phyloP scores from a whole-genome alignment of 169 alveolate genomes.

The Cryptosporidium andersoni region DNA sequence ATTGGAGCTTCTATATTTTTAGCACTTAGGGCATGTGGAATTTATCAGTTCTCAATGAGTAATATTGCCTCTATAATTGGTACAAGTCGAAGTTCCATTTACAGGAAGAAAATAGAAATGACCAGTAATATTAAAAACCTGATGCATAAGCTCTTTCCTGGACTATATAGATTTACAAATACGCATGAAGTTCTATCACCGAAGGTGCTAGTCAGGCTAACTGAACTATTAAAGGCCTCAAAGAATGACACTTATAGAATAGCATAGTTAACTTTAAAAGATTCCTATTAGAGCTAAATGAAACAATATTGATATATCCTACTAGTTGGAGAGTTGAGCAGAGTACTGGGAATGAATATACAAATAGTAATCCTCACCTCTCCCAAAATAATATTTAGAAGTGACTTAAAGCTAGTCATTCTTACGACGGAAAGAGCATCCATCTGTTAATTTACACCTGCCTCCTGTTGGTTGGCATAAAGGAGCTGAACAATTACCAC shows the following conservation, averaged over 20 bases:
- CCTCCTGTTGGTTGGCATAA: conserved; percentile 98
- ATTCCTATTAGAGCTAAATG: background rate
- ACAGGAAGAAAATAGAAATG: conserved; percentile 10
- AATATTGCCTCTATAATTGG: conserved; percentile 29
- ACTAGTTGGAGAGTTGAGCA: background rate
- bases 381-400: background rate
- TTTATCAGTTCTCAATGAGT: conserved; percentile 1
- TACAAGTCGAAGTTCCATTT: conserved; percentile 16
- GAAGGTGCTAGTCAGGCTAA: background rate
- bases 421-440: conserved; percentile 94
- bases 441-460: conserved; percentile 92
- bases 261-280: background rate
- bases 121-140: conserved; percentile 7
- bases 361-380: background rate
- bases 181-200: background rate
- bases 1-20: conserved; percentile 28
- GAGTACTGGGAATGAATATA: background rate
- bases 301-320: background rate
- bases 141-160: conserved; percentile 36
- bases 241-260: too few relatives aligned
- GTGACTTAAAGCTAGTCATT: conserved; percentile 72
- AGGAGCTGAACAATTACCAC: conserved; percentile 93
- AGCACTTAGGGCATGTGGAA: conserved; percentile 17
- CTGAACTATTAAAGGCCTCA: too few relatives aligned
- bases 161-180: background rate